phyloP scores from a whole-genome alignment of 805 yeast genomes.

The Priceomyces castillae region DNA sequence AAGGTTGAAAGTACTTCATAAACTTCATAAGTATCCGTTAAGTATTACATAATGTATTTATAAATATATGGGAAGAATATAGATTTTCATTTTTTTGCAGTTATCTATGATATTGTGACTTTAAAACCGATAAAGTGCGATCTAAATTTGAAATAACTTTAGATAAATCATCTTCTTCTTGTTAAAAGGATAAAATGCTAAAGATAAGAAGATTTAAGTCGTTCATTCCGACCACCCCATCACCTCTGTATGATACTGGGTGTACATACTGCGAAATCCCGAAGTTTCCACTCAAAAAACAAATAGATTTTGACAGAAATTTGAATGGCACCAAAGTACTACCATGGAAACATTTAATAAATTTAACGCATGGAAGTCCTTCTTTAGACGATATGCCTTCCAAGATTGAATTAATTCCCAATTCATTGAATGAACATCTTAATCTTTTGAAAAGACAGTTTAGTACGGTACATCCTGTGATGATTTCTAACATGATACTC shows the following conservation, averaged over 20 bases:
- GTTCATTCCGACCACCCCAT: slow-evolving; percentile 40
- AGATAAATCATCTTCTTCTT: too few relatives aligned
- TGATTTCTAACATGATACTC: slow-evolving; percentile 46
- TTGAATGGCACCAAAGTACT: slow-evolving; percentile 48
- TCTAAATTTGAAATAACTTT: too few relatives aligned
- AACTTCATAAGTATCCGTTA: too few relatives aligned
- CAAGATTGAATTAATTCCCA: slow-evolving; percentile 49
- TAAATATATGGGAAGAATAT: too few relatives aligned
- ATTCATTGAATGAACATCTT: slow-evolving; percentile 41
- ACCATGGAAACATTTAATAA: slow-evolving; percentile 56
- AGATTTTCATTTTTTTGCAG: too few relatives aligned
- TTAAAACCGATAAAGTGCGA: too few relatives aligned
- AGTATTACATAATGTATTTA: too few relatives aligned
- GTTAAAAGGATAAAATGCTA: too few relatives aligned
- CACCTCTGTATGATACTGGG: slow-evolving; percentile 54
- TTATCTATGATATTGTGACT: too few relatives aligned
- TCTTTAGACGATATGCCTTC: slow-evolving; percentile 45
- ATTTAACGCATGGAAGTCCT: slow-evolving; percentile 43
- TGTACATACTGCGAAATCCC: slow-evolving; percentile 53
- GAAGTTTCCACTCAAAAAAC: slow-evolving; percentile 41
- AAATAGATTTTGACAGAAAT: slow-evolving; percentile 36
- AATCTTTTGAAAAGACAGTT: slow-evolving; percentile 27
- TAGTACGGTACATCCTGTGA: slow-evolving; percentile 48
- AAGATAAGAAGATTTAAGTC: slow-evolving; percentile 5
- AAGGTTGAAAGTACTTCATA: too few relatives aligned